Percentiles rank a stretch among this genome's conserved stretches.
Conservation (phyloP, 306 rosid genomes). For the Betula pendula region DNA sequence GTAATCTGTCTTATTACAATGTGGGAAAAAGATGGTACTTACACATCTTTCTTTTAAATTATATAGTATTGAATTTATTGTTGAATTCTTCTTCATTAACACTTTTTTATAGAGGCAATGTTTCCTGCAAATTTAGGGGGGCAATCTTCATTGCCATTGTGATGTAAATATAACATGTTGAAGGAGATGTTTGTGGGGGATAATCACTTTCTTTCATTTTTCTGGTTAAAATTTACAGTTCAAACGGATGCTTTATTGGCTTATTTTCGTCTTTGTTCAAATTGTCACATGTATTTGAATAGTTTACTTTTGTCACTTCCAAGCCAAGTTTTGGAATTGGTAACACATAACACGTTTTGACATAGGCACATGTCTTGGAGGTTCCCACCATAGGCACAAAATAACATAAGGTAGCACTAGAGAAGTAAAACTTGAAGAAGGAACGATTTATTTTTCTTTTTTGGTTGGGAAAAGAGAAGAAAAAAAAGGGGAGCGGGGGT, state of each 20-base stretch:
- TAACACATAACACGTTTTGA: not conserved
- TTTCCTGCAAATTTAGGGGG: slow-evolving; percentile 68
- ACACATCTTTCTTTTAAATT: not conserved
- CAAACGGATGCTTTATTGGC: slow-evolving; percentile 31
- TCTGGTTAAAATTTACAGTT: slow-evolving; percentile 35
- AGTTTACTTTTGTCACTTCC: too few species aligned
- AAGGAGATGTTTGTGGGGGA: slow-evolving; percentile 58
- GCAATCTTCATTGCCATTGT: slow-evolving; percentile 78
- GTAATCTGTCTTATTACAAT: slow-evolving; percentile 34
- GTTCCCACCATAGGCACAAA: too few species aligned
- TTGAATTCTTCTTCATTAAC: slow-evolving; percentile 39
- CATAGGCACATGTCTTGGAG: too few species aligned
- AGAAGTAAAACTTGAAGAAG: too few species aligned
- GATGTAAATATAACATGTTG: slow-evolving; percentile 83
- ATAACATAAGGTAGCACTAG: too few species aligned
- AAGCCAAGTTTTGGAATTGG: too few species aligned
- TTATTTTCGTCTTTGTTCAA: slow-evolving; percentile 14
- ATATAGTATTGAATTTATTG: slow-evolving; percentile 36
- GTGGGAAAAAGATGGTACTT: slow-evolving; percentile 32
- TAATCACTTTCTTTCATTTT: slow-evolving; percentile 39
- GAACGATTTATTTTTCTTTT: too few species aligned
- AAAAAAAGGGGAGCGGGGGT: too few species aligned
- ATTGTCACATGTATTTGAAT: slow-evolving; percentile 11
- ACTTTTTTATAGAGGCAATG: slow-evolving; percentile 48
- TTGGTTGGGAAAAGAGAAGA: too few species aligned